Evolutionary conservation across 2,329 filamentous ascomycete species (phyloP).

Genomic region (Pyrenochaeta sp.): DNA sequence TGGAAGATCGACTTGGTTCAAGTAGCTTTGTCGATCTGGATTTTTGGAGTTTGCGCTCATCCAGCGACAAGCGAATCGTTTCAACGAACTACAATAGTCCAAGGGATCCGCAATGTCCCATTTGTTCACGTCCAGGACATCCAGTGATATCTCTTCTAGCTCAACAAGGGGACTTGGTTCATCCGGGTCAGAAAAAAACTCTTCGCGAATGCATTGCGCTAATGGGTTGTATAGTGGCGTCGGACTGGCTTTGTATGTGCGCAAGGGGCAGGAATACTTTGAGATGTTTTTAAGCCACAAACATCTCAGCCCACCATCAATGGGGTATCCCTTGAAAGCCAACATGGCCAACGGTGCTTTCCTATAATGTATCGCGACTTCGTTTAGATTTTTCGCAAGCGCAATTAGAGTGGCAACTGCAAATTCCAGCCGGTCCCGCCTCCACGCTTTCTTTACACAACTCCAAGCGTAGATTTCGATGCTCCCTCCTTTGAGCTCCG

Average conservation of each 20-base stretch:
- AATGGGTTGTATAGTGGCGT: not conserved
- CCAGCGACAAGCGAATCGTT: not conserved
- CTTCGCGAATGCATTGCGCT: not conserved
- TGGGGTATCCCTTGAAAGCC: not conserved
- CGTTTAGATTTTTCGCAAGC: not conserved
- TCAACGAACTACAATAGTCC: not conserved
- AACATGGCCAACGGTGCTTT: not conserved
- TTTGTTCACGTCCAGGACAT: not conserved
- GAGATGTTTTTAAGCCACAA: not conserved
- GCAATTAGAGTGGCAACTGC: not conserved
- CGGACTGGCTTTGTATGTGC: not conserved
- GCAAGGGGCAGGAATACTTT: not conserved
- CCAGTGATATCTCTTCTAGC: not conserved
- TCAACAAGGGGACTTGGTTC: not conserved
- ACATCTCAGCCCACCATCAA: not conserved
- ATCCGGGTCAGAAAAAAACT: not conserved
- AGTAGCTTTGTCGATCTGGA: not conserved
- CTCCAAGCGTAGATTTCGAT: not conserved
- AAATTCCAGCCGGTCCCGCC: not conserved
- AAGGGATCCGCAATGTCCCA: not conserved
- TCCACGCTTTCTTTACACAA: not conserved
- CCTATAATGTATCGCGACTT: not conserved
- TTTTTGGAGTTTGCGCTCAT: not conserved
- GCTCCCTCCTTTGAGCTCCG: not conserved
- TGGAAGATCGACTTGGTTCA: not conserved